Conservation (phyloP, 306 rosid genomes). For the Pyrus betulifolia region DNA sequence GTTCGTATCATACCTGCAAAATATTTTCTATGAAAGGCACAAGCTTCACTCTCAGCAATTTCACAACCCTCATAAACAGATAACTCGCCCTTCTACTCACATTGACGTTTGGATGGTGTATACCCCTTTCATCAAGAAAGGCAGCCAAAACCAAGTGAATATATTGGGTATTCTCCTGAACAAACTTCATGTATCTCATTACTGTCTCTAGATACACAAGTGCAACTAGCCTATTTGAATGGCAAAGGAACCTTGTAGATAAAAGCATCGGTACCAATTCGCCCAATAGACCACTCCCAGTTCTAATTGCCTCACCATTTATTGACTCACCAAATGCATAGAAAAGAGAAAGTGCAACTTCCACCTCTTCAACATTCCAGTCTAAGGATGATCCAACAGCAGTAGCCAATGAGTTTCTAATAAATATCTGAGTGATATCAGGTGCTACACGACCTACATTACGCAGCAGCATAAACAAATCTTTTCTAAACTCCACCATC, state of each 20-base stretch:
- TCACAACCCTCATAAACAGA: conserved; percentile 90
- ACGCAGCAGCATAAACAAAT: conserved; percentile 67
- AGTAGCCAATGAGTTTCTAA: conserved; percentile 54
- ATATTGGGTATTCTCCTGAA: conserved; percentile 71
- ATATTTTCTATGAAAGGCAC: conserved; percentile 78
- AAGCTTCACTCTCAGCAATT: conserved; percentile 76
- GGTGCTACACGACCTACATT: conserved; percentile 64
- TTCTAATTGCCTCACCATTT: conserved; percentile 59
- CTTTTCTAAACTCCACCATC: conserved; percentile 84
- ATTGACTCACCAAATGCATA: conserved; percentile 78
- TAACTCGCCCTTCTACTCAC: conserved; percentile 91
- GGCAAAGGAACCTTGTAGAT: conserved; percentile 80
- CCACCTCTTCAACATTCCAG: conserved; percentile 83
- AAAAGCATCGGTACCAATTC: conserved; percentile 74
- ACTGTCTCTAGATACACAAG: conserved; percentile 87
- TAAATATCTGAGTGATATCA: conserved; percentile 61
- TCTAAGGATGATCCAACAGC: conserved; percentile 64
- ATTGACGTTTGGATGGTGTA: conserved; percentile 75
- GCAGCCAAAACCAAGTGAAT: conserved; percentile 75
- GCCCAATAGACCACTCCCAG: conserved; percentile 60
- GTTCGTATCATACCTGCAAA: conserved; percentile 62
- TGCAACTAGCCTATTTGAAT: conserved; percentile 89
- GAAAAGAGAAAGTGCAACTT: conserved; percentile 74
- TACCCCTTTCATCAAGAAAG: conserved; percentile 96
- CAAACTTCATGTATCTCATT: conserved; percentile 72